Evolutionary conservation across 768 basidiomycete genomes (phyloP), one percentile per base, ranked within the genome.

Genomic region (Ramaria rubella): DNA sequence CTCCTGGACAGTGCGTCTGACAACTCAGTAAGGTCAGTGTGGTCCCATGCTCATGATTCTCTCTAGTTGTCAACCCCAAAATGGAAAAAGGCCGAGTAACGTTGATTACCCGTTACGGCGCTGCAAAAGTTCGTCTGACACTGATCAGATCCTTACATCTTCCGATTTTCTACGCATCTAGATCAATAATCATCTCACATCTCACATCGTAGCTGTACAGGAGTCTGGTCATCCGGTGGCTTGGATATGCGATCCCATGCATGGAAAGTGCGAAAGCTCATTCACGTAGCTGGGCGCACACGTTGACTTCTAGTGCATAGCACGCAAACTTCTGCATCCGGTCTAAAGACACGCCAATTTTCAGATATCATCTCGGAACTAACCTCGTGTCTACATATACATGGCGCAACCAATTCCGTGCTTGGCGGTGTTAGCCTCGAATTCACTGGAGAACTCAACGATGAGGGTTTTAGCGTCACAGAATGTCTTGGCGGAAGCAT

Each of bases 191-290:
- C 77, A 83, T 63, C 83, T 98, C 7, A 77, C 92, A 0, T 77
- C 70, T 0, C 95, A 98, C 67, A 94, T 99, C 67, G 68, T 69
- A 12, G 86, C 83, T 7, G 94, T 99, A 15, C 84, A 88, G 65
- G 60, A 71, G 49, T 86, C 91, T 2, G 81, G 80, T 0, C 94
- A 98, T 67, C 88, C 89, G 1, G 94, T 96, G 2, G 81, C 86
- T 8, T 98, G 94, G 93, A 80, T 94, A 49, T 94, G 90, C 65
- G 96, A 98, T 71, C 94, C 94, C 2, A 98, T 98, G 95, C 95
- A 98, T 63, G 95, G 94, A 74, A 96, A 97, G 92, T 93, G 65
- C 63, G 89, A 78, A 19, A 29, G 8, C 46, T 24, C 11, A 9
- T n/a, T 48, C 12, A 19, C 3, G 2, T 27, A 26, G 21, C 44